phyloP scores from a whole-genome alignment of 257 asterid genomes.

The Dorcoceras hygrometricum region DNA sequence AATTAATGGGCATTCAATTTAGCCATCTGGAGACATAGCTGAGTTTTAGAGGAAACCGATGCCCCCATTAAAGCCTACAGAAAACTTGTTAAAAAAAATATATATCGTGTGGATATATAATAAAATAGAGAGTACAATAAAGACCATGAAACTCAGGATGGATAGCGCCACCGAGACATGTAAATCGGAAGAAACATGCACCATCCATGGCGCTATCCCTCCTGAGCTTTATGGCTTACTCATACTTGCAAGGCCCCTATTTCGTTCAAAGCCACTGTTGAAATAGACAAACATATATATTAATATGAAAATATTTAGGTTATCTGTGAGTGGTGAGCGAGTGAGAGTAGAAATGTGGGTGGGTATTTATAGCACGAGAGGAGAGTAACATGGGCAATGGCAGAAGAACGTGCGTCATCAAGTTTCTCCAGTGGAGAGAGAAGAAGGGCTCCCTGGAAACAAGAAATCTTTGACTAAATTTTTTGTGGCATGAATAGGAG shows the following conservation, averaged over 20 bases:
- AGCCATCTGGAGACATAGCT: too few relatives aligned
- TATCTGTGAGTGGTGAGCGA: neutral
- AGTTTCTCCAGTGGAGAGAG: neutral
- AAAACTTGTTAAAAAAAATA: too few relatives aligned
- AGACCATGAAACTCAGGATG: constrained; percentile 62
- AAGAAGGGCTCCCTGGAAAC: neutral
- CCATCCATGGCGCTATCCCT: constrained; percentile 75
- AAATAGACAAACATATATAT: too few relatives aligned
- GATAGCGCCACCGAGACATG: constrained; percentile 49
- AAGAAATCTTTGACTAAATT: neutral
- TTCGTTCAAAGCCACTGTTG: too few relatives aligned
- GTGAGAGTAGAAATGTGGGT: neutral
- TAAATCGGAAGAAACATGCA: neutral
- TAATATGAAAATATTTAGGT: too few relatives aligned
- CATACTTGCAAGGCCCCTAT: constrained; percentile 3
- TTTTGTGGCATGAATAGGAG: too few relatives aligned
- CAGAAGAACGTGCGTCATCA: neutral
- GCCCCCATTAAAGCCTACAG: too few relatives aligned
- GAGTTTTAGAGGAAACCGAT: too few relatives aligned
- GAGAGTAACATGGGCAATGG: neutral
- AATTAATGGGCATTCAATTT: too few relatives aligned
- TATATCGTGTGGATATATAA: too few relatives aligned
- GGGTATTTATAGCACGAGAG: neutral
- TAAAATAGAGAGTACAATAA: neutral
- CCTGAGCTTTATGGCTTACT: constrained; percentile 81